Evolutionary conservation across 2,329 filamentous ascomycete genomes (phyloP).

Genomic region (Sordariomycetes sp.): DNA sequence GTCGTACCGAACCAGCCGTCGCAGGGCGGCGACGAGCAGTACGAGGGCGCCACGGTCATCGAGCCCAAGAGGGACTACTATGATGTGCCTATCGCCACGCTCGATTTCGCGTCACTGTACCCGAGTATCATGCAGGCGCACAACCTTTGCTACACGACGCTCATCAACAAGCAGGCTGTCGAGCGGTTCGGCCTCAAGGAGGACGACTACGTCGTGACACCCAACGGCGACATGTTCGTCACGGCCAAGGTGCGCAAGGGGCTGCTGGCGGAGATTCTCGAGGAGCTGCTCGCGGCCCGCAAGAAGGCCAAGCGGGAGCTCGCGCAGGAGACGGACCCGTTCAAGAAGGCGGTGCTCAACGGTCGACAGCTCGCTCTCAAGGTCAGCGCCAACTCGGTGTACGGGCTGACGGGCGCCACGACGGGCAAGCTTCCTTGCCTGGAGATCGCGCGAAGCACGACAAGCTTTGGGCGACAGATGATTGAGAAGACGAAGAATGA

Average conservation of each 20-base stretch:
- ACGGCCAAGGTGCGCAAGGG: slow-evolving; percentile 84
- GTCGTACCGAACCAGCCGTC: slow-evolving; percentile 79
- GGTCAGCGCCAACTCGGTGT: slow-evolving; percentile 94
- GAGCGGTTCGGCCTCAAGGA: slow-evolving; percentile 68
- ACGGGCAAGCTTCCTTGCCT: slow-evolving; percentile 92
- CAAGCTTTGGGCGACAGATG: slow-evolving; percentile 95
- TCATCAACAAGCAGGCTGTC: slow-evolving; percentile 63
- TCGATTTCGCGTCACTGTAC: slow-evolving; percentile 97
- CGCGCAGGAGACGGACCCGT: slow-evolving; percentile 78
- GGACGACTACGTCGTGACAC: slow-evolving; percentile 92
- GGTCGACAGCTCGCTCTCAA: slow-evolving; percentile 94
- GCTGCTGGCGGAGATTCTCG: slow-evolving; percentile 84
- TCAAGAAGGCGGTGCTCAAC: slow-evolving; percentile 96
- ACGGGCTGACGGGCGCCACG: slow-evolving; percentile 91
- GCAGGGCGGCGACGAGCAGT: slow-evolving; percentile 69
- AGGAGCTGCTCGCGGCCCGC: slow-evolving; percentile 81
- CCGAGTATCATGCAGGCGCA: slow-evolving; percentile 98
- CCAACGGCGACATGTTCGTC: slow-evolving; percentile 86
- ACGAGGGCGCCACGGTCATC: slow-evolving; percentile 96
- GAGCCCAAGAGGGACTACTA: slow-evolving; percentile 91
- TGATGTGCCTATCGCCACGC: slow-evolving; percentile 84
- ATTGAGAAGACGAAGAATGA: slow-evolving; percentile 97
- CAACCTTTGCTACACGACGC: slow-evolving; percentile 93
- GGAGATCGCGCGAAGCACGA: slow-evolving; percentile 91
- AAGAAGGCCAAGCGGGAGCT: slow-evolving; percentile 91